Percentiles rank a stretch among this genome's conserved stretches.
Evolutionary conservation across 208 protist genomes (phyloP).

Genomic region (Leishmania martiniquensis): DNA sequence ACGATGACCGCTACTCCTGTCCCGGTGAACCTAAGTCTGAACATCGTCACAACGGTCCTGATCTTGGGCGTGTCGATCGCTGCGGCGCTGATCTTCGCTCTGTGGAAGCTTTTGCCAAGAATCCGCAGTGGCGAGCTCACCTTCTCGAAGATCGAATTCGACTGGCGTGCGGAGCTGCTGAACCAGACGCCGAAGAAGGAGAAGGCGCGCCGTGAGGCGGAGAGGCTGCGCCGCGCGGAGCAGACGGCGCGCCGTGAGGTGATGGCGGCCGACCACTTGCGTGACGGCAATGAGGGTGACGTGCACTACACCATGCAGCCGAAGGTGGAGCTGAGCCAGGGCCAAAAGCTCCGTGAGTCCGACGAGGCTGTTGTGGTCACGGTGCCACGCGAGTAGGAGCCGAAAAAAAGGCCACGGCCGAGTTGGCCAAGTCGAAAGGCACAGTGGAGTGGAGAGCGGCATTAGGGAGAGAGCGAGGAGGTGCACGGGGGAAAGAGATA

Average conservation of each 20-base stretch:
- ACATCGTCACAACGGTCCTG: conserved; percentile 55
- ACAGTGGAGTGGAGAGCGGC: neutral
- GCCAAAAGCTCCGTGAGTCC: neutral
- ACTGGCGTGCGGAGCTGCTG: conserved; percentile 54
- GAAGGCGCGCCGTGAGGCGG: conserved; percentile 19
- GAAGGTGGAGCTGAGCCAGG: conserved; percentile 9
- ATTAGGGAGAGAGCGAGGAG: neutral
- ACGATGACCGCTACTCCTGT: conserved; percentile 18
- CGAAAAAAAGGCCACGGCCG: neutral
- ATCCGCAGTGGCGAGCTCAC: conserved; percentile 41
- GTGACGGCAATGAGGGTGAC: neutral
- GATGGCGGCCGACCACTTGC: conserved; percentile 7
- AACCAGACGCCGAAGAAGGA: conserved; percentile 42
- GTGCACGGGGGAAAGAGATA: too few relatives aligned
- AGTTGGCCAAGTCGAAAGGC: neutral
- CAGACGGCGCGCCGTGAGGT: conserved; percentile 20
- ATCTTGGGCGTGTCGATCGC: conserved; percentile 41
- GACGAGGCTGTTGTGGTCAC: neutral
- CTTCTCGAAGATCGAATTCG: conserved; percentile 47
- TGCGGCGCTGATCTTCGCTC: conserved; percentile 19
- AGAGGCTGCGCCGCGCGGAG: conserved; percentile 30
- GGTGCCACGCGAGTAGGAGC: conserved; percentile 16
- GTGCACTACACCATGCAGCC: conserved; percentile 11
- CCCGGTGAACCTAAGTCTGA: conserved; percentile 33
- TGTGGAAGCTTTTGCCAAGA: conserved; percentile 35